Percentiles rank a stretch among this genome's conserved stretches.
phyloP scores from a whole-genome alignment of 768 basidiomycete species.

The Hemileccinum impolitum region DNA sequence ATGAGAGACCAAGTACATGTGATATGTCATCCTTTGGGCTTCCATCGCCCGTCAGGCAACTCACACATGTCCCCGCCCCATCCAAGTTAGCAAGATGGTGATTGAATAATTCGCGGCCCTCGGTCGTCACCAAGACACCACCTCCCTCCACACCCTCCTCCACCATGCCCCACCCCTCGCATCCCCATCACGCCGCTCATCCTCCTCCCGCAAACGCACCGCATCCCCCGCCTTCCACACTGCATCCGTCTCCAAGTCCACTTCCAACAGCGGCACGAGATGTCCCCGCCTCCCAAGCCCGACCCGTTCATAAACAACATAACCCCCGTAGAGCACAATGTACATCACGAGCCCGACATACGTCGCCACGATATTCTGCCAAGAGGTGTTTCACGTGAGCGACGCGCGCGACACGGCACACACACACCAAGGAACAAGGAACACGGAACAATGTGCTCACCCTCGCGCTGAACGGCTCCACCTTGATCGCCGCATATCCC shows the following conservation, averaged over 20 bases:
- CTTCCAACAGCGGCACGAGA: slow-evolving; percentile 40
- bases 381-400: no score
- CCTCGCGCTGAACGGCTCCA: slow-evolving; percentile 42
- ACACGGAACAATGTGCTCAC: slow-evolving; percentile 26
- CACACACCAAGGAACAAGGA: no score
- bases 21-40: no score
- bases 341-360: slow-evolving; percentile 53
- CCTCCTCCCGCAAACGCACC: slow-evolving; percentile 31
- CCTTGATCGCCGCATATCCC: slow-evolving; percentile 47
- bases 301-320: slow-evolving; percentile 38
- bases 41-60: no score
- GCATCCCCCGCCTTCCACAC: slow-evolving; percentile 50
- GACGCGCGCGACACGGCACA: no score
- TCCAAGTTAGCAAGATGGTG: no score
- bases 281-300: slow-evolving; percentile 29
- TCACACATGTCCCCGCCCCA: no score
- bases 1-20: no score
- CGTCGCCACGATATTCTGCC: slow-evolving; percentile 52
- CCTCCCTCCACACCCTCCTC: not conserved
- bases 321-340: slow-evolving; percentile 43
- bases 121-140: not conserved
- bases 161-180: not conserved
- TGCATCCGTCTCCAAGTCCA: slow-evolving; percentile 53
- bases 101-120: no score
- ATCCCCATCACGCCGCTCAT: slow-evolving; percentile 10